Conservation (phyloP, 352 stramenopile genomes). For the Sclerospora graminicola region DNA sequence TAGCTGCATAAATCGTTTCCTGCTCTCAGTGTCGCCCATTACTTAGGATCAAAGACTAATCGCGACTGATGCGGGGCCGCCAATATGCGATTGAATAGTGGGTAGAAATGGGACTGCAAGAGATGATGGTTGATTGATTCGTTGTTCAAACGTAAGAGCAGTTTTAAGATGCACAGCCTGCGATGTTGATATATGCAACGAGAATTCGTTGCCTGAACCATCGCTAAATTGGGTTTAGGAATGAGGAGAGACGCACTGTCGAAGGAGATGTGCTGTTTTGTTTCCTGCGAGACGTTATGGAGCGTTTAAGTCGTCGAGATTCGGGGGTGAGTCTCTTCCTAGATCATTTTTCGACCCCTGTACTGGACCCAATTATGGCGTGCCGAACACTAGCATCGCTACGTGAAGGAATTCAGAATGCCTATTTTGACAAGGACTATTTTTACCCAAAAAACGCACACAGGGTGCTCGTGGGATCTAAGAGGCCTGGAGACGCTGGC, state of each 20-base stretch:
- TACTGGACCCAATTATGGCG: no score
- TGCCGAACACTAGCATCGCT: no score
- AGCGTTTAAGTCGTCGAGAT: conserved; percentile 22
- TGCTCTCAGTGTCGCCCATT: conserved; percentile 18
- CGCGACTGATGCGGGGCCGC: conserved; percentile 2
- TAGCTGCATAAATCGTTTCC: conserved; percentile 39
- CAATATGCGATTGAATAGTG: conserved; percentile 11
- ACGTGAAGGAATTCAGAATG: no score
- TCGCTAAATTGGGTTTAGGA: conserved; percentile 66
- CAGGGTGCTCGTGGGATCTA: no score
- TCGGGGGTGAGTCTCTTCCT: no score
- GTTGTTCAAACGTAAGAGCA: conserved; percentile 12
- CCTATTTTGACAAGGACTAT: no score
- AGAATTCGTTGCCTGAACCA: conserved; percentile 15
- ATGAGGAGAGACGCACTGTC: conserved; percentile 83
- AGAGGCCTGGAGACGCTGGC: no score
- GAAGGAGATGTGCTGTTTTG: conserved; percentile 36
- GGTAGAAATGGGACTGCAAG: conserved; percentile 13
- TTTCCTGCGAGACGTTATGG: conserved; percentile 31
- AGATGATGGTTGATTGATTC: conserved; percentile 4
- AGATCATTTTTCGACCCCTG: no score
- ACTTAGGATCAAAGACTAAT: conserved; percentile 1
- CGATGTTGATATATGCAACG: no score
- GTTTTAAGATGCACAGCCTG: conserved; percentile 7
- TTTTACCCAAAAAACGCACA: no score